These are phyloP conservation scores for Sparassis latifolia DNA, from an alignment of 1,284 basidiomycete genomes.

Conservation along the genomic window DNA sequence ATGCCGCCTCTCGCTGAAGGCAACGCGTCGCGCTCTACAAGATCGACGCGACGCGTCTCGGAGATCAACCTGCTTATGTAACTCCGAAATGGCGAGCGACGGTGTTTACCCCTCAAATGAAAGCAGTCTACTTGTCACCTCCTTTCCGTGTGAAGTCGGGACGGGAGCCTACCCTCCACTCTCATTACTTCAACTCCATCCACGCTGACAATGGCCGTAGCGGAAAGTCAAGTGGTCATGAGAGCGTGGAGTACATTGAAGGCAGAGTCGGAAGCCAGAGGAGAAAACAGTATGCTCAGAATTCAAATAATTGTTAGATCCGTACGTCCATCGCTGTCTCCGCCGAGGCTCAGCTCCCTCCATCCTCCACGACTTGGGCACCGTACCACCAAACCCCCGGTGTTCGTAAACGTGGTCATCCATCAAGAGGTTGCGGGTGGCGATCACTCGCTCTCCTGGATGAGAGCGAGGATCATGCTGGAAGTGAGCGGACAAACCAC, in stretches of 20 bases:
- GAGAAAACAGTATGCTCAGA: constrained; percentile 2
- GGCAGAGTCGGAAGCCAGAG: not conserved
- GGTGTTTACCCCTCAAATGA: no score
- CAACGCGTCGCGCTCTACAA: no score
- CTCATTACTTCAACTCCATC: no score
- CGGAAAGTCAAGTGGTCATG: not conserved
- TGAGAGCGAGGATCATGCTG: constrained; percentile 31
- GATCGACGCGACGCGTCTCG: no score
- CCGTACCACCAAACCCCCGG: not conserved
- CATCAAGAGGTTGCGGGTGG: not conserved
- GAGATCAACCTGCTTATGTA: no score
- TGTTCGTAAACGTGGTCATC: constrained; percentile 3
- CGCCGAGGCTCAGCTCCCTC: not conserved
- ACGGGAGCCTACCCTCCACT: no score
- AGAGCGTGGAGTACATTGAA: constrained; percentile 4
- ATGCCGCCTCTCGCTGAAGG: no score
- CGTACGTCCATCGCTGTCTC: not conserved
- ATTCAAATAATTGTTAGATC: constrained; percentile 7
- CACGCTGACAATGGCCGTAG: no score
- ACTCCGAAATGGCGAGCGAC: no score
- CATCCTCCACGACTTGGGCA: not conserved
- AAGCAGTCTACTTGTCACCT: no score
- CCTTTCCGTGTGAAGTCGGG: no score
- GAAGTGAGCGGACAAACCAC: constrained; percentile 76
- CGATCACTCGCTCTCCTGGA: constrained; percentile 27